A percentile compares a stretch with the other conserved stretches of the same genome.
These are phyloP conservation scores for Saccharomyces paradoxus DNA, from an alignment of 805 yeast species.

Conservation along the genomic window DNA sequence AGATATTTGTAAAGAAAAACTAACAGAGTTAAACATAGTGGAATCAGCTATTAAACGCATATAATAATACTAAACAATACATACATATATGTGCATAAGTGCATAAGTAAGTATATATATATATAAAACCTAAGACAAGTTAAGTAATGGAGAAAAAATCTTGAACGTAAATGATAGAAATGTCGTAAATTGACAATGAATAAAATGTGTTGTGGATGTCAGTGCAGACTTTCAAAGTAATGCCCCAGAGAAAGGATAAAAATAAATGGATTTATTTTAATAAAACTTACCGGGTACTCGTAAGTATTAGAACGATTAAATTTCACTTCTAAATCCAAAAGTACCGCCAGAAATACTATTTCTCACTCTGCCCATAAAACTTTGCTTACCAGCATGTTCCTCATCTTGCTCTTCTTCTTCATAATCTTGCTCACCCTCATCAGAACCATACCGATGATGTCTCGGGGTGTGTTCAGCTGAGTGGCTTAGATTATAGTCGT, in stretches of 20 bases:
- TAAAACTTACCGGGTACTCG: background rate
- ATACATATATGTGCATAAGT: background rate
- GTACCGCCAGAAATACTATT: background rate
- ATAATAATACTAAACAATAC: background rate
- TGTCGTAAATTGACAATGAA: too few relatives aligned
- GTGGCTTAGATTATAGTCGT: background rate
- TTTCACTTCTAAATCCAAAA: background rate
- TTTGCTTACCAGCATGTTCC: background rate
- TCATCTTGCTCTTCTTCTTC: background rate
- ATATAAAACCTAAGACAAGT: background rate
- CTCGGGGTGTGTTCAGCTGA: background rate
- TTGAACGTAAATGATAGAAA: too few relatives aligned
- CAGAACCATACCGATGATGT: background rate
- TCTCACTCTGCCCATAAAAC: background rate
- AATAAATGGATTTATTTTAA: too few relatives aligned
- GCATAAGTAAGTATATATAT: background rate
- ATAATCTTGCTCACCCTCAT: background rate
- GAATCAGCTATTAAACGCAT: background rate
- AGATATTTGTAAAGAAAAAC: background rate
- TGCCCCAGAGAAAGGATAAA: too few relatives aligned
- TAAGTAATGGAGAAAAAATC: background rate
- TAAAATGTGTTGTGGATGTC: too few relatives aligned
- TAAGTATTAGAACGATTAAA: background rate
- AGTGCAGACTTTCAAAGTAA: too few relatives aligned
- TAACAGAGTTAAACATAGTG: too few relatives aligned